Percentiles rank a stretch among this genome's conserved stretches.
Evolutionary conservation across 257 asterid species (phyloP).

Genomic region (Solanum medicagineum): DNA sequence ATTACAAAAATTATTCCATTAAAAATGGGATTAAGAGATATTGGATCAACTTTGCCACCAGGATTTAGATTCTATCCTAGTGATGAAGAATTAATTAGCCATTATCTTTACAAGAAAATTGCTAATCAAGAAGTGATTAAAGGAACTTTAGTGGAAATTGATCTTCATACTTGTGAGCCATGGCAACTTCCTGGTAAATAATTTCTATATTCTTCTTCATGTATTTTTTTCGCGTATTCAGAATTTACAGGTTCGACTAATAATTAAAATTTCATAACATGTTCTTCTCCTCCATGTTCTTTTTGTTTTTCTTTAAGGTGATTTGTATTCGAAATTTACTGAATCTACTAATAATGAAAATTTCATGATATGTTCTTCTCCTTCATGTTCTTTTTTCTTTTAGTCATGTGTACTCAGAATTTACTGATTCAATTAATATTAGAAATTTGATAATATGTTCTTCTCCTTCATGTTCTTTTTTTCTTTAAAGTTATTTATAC

Average conservation of each 20-base stretch:
- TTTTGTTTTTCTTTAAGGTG: no score
- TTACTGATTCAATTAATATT: neutral
- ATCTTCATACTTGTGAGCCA: conserved; percentile 86
- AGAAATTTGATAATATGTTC: neutral
- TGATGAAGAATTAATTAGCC: conserved; percentile 71
- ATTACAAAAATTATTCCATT: neutral
- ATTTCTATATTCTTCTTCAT: neutral
- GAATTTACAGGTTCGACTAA: neutral
- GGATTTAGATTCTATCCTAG: conserved; percentile 83
- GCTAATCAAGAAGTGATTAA: conserved; percentile 28
- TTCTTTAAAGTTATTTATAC: neutral
- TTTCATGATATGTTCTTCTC: neutral
- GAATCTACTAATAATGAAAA: neutral
- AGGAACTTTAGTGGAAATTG: conserved; percentile 68
- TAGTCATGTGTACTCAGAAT: neutral
- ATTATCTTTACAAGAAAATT: conserved; percentile 68
- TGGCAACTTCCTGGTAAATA: conserved; percentile 91
- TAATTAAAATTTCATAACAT: neutral
- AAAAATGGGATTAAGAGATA: conserved; percentile 63
- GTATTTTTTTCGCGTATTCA: neutral
- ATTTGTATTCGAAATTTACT: neutral
- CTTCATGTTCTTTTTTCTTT: neutral
- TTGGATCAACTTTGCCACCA: conserved; percentile 73
- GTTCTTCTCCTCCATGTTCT: no score
- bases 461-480: neutral